Percentiles rank a stretch among this genome's conserved stretches.
These are phyloP conservation scores for Picochlorum sp. DNA, from an alignment of 139 green algal species.

Conservation along the genomic window DNA sequence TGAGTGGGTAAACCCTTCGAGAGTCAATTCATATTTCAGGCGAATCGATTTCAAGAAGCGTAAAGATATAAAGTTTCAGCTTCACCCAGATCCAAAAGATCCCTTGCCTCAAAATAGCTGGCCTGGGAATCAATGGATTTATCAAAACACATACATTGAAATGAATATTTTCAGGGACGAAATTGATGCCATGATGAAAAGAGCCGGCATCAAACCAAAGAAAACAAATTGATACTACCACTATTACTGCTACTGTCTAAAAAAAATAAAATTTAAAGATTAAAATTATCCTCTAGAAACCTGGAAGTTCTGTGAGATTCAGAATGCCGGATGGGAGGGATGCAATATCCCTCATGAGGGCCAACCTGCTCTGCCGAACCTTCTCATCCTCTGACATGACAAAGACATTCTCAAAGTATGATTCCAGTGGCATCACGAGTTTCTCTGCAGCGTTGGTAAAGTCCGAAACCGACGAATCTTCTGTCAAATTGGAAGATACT, in stretches of 20 bases:
- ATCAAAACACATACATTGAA: conserved; percentile 37
- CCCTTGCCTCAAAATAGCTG: conserved; percentile 21
- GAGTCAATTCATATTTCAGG: conserved; percentile 26
- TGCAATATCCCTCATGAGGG: conserved; percentile 73
- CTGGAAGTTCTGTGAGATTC: conserved; percentile 82
- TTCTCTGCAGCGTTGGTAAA: conserved; percentile 48
- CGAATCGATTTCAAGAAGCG: conserved; percentile 21
- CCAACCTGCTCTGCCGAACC: conserved; percentile 74
- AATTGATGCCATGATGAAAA: conserved; percentile 22
- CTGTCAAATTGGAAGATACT: conserved; percentile 19
- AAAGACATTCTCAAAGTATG: conserved; percentile 91
- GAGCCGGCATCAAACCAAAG: conserved; percentile 9
- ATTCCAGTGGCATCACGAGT: conserved; percentile 63
- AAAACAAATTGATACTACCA: not conserved
- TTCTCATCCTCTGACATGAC: conserved; percentile 81
- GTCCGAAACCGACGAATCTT: conserved; percentile 33
- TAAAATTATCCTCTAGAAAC: conserved; percentile 62
- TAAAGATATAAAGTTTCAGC: conserved; percentile 9
- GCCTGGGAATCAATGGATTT: conserved; percentile 32
- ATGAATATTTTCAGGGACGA: conserved; percentile 22
- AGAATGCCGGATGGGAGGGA: conserved; percentile 68
- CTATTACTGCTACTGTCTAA: not conserved
- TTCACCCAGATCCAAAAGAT: conserved; percentile 23
- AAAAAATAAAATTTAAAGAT: not conserved
- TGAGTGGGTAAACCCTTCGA: conserved; percentile 29